Conservation (phyloP, 192 early-diverging fungal genomes). For the Entomortierella parvispora region DNA sequence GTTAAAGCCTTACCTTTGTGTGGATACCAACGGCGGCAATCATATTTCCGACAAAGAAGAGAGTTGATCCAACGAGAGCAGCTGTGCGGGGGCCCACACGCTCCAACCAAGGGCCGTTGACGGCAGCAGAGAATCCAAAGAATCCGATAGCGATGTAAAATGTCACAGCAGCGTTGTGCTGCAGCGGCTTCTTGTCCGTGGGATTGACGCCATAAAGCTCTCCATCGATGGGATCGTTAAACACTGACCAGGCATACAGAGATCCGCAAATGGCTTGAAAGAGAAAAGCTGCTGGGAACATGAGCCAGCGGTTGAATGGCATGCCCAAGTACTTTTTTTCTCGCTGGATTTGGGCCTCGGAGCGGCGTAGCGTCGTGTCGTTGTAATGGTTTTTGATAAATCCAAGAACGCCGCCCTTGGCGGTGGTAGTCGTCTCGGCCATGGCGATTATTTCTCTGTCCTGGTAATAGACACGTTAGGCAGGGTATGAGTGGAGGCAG, state of each 20-base stretch:
- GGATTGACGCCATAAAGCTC: conserved; percentile 59
- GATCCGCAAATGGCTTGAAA: conserved; percentile 80
- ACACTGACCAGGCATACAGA: conserved; percentile 83
- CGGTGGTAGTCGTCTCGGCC: background rate
- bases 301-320: conserved; percentile 72
- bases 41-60: conserved; percentile 79
- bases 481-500: background rate
- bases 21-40: conserved; percentile 69
- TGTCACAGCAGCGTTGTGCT: conserved; percentile 60
- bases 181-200: conserved; percentile 49
- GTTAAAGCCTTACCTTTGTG: conserved; percentile 57
- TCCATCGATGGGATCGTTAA: conserved; percentile 76
- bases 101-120: conserved; percentile 86
- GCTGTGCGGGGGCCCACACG: conserved; percentile 76
- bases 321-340: conserved; percentile 63
- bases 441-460: conserved; percentile 1
- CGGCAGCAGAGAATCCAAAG: conserved; percentile 75
- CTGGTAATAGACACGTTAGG: background rate
- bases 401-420: background rate
- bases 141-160: conserved; percentile 84
- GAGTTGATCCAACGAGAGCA: conserved; percentile 65
- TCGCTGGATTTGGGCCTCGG: conserved; percentile 62
- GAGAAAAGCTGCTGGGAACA: conserved; percentile 74
- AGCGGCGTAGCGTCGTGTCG: conserved; percentile 69
- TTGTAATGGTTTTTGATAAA: conserved; percentile 25